phyloP scores from a whole-genome alignment of 345 rosid genomes.

The Arabidopsis suecica region DNA sequence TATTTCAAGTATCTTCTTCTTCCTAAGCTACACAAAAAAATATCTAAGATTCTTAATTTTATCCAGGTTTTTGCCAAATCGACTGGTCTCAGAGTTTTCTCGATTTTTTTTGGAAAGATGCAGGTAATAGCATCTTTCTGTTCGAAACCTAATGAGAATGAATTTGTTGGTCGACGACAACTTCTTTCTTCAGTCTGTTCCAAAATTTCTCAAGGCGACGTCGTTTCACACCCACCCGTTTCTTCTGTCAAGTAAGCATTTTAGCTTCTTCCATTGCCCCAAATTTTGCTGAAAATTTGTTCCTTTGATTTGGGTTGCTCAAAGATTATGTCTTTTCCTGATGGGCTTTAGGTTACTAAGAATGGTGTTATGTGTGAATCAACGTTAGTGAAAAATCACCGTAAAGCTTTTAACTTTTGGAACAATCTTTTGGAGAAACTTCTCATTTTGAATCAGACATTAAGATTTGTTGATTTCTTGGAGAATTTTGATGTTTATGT shows the following conservation, averaged over 20 bases:
- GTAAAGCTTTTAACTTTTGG: not conserved
- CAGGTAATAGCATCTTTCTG: constrained; percentile 50
- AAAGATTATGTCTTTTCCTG: not conserved
- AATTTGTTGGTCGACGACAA: constrained; percentile 45
- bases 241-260: constrained; percentile 46
- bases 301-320: constrained; percentile 6
- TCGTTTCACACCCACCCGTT: constrained; percentile 41
- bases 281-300: not conserved
- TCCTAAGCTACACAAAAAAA: not conserved
- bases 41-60: too few species aligned
- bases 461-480: not conserved
- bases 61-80: not conserved
- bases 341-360: not conserved
- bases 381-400: not conserved
- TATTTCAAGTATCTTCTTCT: not conserved
- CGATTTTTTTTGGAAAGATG: constrained; percentile 38
- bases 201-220: constrained; percentile 33
- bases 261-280: constrained; percentile 20
- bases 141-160: constrained; percentile 40
- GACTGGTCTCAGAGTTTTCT: not conserved
- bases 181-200: constrained; percentile 54
- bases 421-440: not conserved
- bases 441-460: not conserved
- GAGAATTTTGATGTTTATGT: not conserved
- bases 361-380: not conserved